Evolutionary conservation across 1,284 basidiomycete species (phyloP), one percentile per base, ranked within the genome.

Genomic region (Naganishia liquefaciens): DNA sequence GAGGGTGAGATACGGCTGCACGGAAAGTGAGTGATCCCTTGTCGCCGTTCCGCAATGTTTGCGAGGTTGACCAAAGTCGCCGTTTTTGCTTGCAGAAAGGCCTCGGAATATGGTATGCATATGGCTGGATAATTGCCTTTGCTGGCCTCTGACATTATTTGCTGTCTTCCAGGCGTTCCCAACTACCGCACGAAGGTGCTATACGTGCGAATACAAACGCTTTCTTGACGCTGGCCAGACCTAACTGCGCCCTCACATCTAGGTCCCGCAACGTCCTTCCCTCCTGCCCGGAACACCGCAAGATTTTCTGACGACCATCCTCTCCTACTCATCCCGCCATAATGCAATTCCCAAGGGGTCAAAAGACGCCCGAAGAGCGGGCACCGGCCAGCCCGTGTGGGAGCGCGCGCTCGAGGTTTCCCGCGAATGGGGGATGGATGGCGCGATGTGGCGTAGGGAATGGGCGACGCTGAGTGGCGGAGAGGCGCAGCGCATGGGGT

Each of bases 381-480:
- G 17, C 15, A 67, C 69, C 42, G 54, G 62, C 5, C 50, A 68
- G n/a, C 57, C 63, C 13, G 64, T 60, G 0, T 61, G 64, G n/a
- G 50, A 64, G 42, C 21, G 64, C 23, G 37, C 69, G 81, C 19
- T 87, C 43, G 81, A 84, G 19, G 77, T 91, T n/a, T 84, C 86
- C 2, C 78, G 79, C 54, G 72, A 80, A 2, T 93, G 89, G 89
- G 87, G 85, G 1, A 80, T 93, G 55, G 83, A 86, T 3, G 75
- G 81, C 10, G 81, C 82, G 44, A 80, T 91, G 25, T 93, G 91
- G 91, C 84, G 85, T 65, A 81, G 90, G 39, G 82, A 83, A 9
- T 93, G 91, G 91, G 78, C 83, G 11, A 86, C 84, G 60, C 77
- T 93, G 69, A 90, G 88, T 69, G 91, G 90, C 2, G 91, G 91